phyloP scores from a whole-genome alignment of 1,284 basidiomycete species.

The Puccinia triticina region DNA sequence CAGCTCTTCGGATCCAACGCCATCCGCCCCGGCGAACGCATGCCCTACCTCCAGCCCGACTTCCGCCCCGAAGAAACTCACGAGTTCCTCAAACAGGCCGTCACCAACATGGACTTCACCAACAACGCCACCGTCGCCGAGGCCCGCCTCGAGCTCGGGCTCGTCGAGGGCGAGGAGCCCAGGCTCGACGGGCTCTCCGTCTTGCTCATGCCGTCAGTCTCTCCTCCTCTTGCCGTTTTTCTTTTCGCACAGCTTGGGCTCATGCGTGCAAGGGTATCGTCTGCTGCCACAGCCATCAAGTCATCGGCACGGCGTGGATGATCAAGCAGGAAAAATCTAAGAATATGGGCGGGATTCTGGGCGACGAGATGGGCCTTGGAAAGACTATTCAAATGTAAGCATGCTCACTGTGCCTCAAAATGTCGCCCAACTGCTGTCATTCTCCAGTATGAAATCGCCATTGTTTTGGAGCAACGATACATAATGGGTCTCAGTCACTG shows the following conservation, averaged over 20 bases:
- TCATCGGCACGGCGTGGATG: conserved; percentile 71
- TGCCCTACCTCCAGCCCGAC: not conserved
- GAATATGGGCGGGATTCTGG: conserved; percentile 33
- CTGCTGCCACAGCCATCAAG: conserved; percentile 69
- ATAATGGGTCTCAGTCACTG: too few species aligned
- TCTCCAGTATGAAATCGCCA: too few species aligned
- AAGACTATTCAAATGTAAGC: conserved; percentile 20
- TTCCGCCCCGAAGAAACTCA: not conserved
- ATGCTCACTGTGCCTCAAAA: too few species aligned
- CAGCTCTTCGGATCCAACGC: not conserved
- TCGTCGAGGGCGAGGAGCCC: not conserved
- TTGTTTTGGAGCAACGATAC: too few species aligned
- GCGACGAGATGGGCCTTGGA: conserved; percentile 40
- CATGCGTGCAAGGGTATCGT: too few species aligned
- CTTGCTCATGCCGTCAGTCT: conserved; percentile 33
- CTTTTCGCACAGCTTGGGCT: too few species aligned
- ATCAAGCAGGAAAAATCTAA: conserved; percentile 67
- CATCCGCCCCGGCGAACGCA: not conserved
- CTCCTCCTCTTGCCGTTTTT: not conserved
- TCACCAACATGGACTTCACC: conserved; percentile 25
- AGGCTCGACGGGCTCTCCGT: conserved; percentile 1
- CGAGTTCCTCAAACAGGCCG: conserved; percentile 32
- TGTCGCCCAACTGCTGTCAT: too few species aligned
- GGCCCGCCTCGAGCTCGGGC: not conserved
- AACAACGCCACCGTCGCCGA: conserved; percentile 31